Conservation (phyloP, 83 land plant genomes). For the Diphasiastrum complanatum region DNA sequence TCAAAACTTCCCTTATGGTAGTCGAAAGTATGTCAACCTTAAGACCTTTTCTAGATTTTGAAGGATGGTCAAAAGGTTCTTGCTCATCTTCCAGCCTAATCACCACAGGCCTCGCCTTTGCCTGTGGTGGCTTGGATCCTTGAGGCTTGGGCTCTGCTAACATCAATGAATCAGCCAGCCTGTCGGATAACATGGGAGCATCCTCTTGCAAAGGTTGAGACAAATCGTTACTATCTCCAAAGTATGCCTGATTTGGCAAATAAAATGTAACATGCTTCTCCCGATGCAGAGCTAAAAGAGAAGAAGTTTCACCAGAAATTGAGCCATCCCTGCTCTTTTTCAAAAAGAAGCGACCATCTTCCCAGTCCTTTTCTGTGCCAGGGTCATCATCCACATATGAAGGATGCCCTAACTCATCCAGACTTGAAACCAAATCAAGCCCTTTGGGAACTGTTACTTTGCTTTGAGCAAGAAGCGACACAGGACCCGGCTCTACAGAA, state of each 20-base stretch:
- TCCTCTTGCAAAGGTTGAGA: conserved; percentile 40
- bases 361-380: conserved; percentile 35
- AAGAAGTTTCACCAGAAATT: conserved; percentile 43
- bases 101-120: conserved; percentile 41
- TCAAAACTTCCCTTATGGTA: conserved; percentile 64
- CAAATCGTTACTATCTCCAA: conserved; percentile 41
- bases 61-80: conserved; percentile 16
- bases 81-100: conserved; percentile 75
- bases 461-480: conserved; percentile 64
- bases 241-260: conserved; percentile 50
- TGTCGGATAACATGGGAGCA: conserved; percentile 15
- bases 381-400: conserved; percentile 29
- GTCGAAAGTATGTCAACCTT: conserved; percentile 52
- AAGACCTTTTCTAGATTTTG: conserved; percentile 28
- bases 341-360: conserved; percentile 19
- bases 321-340: conserved; percentile 30
- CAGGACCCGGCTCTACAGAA: conserved; percentile 63
- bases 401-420: conserved; percentile 47
- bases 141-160: conserved; percentile 54
- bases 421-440: conserved; percentile 49
- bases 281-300: conserved; percentile 69
- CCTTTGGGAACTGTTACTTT: conserved; percentile 68
- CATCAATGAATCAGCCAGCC: conserved; percentile 42
- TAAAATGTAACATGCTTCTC: conserved; percentile 77
- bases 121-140: conserved; percentile 51